Percentiles rank a stretch among this genome's conserved stretches.
Evolutionary conservation across 768 basidiomycete genomes (phyloP).

Genomic region (Gloeostereum incarnatum): DNA sequence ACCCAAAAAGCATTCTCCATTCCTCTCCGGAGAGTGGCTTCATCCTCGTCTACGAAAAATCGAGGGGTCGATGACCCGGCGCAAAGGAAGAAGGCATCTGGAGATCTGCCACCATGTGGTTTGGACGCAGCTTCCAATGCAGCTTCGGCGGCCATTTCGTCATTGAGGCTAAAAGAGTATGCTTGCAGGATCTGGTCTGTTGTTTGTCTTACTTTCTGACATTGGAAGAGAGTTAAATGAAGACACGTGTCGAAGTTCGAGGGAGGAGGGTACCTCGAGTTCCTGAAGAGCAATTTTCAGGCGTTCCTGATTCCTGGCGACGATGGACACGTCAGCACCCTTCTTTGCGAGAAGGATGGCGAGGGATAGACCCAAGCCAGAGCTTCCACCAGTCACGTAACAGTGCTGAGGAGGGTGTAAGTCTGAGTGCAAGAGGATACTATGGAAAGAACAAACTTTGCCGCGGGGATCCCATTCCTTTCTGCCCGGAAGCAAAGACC

Average conservation of each 20-base stretch:
- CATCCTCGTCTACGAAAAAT: constrained; percentile 65
- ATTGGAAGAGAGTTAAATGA: too few species aligned
- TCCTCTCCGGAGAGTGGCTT: constrained; percentile 41
- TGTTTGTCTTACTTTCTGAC: constrained; percentile 39
- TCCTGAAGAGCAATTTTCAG: constrained; percentile 49
- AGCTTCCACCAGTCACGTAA: constrained; percentile 79
- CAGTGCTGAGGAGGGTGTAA: too few species aligned
- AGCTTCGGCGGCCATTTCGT: constrained; percentile 38
- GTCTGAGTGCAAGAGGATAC: too few species aligned
- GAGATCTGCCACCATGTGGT: constrained; percentile 44
- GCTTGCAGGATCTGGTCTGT: constrained; percentile 53
- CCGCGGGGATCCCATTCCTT: too few species aligned
- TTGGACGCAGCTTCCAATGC: constrained; percentile 56
- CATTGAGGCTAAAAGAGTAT: constrained; percentile 59
- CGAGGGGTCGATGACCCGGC: constrained; percentile 67
- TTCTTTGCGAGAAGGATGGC: constrained; percentile 53
- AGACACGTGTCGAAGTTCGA: background rate
- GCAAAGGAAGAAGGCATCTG: constrained; percentile 74
- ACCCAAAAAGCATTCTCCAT: constrained; percentile 40
- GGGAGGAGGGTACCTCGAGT: constrained; percentile 50
- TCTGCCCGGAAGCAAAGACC: too few species aligned
- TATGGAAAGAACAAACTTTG: too few species aligned
- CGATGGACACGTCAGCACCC: constrained; percentile 81
- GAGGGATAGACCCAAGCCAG: constrained; percentile 72
- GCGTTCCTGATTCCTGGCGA: constrained; percentile 63